Evolutionary conservation across 2,329 filamentous ascomycete genomes (phyloP), one percentile per base, ranked within the genome.

Genomic region (Aspergillus versicolor): DNA sequence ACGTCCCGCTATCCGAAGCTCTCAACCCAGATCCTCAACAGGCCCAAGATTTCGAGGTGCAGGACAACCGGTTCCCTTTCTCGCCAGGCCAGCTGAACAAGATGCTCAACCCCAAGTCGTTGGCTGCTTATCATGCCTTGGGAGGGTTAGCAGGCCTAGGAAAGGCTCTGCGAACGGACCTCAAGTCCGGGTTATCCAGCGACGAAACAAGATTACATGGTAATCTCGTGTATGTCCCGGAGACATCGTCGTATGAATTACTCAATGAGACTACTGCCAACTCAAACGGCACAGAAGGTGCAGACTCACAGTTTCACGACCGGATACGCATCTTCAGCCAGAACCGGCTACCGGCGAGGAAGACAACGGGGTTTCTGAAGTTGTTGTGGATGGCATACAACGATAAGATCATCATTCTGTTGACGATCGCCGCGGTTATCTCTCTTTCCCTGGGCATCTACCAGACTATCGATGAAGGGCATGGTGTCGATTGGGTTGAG

Each of bases 21-120:
- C 76, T 96, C 60, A 85, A 81, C 49, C 89, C 91, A 0, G 91
- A 95, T 69, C 82, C 85, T 38, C 89, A 90, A 6, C 89, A 87
- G 52, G 89, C 92, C 70, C 80, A 77, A 17, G 90, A 93, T 61
- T 96, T 95, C 65, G 66, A 84, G 13, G 86, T 93, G 11, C 82
- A 88, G 5, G 81, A 91, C 70, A 96, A 94, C 70, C 88, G 88
- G 0, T 96, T 96, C 68, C 92, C 91, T 15, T 96, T 91, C 70
- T 85, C 87, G 2, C 74, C 73, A 0, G 92, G 92, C 13, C 88
- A 95, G 68, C 80, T 97, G 61, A 88, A 87, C 66, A 96, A 96
- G 74, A 83, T 96, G 77, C 85, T 93, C 60, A 94, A 95, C 70
- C 92, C 92, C 3, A 96, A 96, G 78, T 95, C 86, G 60, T 76